Evolutionary conservation across 371 early-diverging fungal species (phyloP), one percentile per base, ranked within the genome.

Genomic region (Apophysomyces ossiformis): DNA sequence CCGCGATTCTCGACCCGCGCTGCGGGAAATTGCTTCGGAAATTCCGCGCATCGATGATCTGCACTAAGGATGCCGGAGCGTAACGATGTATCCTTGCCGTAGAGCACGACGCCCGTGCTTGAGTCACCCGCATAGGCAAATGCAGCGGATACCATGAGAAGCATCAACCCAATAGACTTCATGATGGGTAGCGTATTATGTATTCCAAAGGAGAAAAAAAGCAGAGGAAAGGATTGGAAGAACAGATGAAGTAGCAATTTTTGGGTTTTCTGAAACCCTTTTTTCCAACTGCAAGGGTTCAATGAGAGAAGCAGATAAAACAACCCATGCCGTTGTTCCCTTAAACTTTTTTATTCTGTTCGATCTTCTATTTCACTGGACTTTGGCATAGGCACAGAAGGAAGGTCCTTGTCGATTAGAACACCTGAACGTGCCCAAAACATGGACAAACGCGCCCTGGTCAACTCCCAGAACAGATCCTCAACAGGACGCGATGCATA

Each of bases 401-500:
- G 16, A n/a, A 21, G 21, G 16, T 47, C 54, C 54, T 50, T 21
- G 9, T 50, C 54, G 21, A 50, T 8, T 0, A 9, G 54, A 5
- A 85, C 79, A 44, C 90, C 90, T 26, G 84, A 60, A 13, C 69
- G 59, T 57, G 93, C 89, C 70, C 91, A 92, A 68, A 93, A 94
- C 93, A 95, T 94, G 60, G 85, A 86, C 21, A 94, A 80, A 41
- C 92, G 89, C 57, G 93, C 74, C 15, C 88, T 81, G 39, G 92
- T 72, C n/a, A 87, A 82, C 69, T 95, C 95, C 21, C 81, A 69
- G 71, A 87, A 92, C 26, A 94, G 67, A 54, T 91, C 93, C 65
- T 85, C 86, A 35, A 84, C 78, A 0, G 79, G 72, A 35, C 92
- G 87, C 60, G 84, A 84, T 16, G 87, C 76, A 72, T 89, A 93